Conservation (phyloP, 495 filamentous ascomycete genomes). For the Daldinia decipiens region DNA sequence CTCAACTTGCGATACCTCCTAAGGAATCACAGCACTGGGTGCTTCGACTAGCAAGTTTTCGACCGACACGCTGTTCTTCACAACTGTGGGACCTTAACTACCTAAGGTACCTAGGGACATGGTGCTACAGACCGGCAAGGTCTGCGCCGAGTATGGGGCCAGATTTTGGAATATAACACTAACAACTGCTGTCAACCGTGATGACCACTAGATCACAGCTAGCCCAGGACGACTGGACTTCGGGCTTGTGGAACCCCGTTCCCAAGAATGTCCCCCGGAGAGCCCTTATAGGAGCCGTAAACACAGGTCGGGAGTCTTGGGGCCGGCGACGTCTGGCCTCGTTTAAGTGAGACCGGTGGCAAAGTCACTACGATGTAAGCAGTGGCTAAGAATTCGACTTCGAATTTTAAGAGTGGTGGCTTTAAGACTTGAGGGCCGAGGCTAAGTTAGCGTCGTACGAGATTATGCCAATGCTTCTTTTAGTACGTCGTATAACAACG, state of each 20-base stretch:
- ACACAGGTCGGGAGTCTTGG: neutral
- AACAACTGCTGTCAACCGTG: neutral
- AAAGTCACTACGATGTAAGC: neutral
- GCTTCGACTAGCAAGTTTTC: neutral
- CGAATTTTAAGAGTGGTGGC: neutral
- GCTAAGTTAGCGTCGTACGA: neutral
- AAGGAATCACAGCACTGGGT: neutral
- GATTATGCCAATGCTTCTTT: neutral
- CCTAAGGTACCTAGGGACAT: too few species aligned
- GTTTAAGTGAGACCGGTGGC: conserved; percentile 1
- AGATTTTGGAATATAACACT: neutral
- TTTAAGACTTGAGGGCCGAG: neutral
- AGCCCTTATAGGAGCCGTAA: neutral
- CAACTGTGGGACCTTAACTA: neutral
- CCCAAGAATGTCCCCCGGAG: neutral
- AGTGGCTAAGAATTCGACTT: neutral
- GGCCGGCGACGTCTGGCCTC: neutral
- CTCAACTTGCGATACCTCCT: neutral
- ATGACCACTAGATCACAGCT: neutral
- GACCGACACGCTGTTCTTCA: neutral
- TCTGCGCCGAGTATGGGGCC: neutral
- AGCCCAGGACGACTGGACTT: neutral
- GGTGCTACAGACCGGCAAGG: neutral
- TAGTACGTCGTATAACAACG: neutral
- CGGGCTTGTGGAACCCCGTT: neutral